Evolutionary conservation across 139 green algal species (phyloP).

Genomic region (Zygnema circumcarinatum): DNA sequence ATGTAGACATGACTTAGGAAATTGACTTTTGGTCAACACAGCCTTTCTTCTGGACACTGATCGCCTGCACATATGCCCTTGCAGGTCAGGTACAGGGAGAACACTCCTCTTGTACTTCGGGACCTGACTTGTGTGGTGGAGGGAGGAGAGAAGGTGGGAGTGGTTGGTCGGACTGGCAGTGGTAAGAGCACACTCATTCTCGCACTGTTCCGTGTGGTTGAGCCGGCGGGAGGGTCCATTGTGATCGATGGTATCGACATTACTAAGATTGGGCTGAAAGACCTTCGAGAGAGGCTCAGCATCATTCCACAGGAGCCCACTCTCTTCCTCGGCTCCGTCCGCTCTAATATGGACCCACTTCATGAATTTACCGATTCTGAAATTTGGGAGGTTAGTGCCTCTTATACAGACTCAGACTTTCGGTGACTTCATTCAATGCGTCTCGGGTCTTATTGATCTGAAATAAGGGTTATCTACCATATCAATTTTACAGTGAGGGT

Average conservation of each 20-base stretch:
- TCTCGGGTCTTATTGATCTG: not conserved
- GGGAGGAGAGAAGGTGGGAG: slow-evolving; percentile 73
- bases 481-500: not conserved
- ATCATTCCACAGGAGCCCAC: slow-evolving; percentile 90
- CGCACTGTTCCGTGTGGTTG: slow-evolving; percentile 77
- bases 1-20: too few relatives aligned
- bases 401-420: too few relatives aligned
- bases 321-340: slow-evolving; percentile 89
- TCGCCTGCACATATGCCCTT: not conserved
- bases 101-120: slow-evolving; percentile 78
- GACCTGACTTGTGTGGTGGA: slow-evolving; percentile 48
- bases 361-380: slow-evolving; percentile 67
- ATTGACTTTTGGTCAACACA: too few relatives aligned
- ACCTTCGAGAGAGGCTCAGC: slow-evolving; percentile 71
- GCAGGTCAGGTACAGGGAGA: slow-evolving; percentile 72
- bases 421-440: not conserved
- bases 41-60: too few relatives aligned
- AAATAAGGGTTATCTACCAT: not conserved
- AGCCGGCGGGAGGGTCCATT: slow-evolving; percentile 72
- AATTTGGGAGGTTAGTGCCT: slow-evolving; percentile 69
- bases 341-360: slow-evolving; percentile 93
- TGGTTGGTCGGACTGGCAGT: slow-evolving; percentile 75
- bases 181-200: slow-evolving; percentile 71
- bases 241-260: slow-evolving; percentile 89
- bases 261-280: slow-evolving; percentile 71